Evolutionary conservation across 495 filamentous ascomycete genomes (phyloP).

Genomic region (Penicillium roqueforti): DNA sequence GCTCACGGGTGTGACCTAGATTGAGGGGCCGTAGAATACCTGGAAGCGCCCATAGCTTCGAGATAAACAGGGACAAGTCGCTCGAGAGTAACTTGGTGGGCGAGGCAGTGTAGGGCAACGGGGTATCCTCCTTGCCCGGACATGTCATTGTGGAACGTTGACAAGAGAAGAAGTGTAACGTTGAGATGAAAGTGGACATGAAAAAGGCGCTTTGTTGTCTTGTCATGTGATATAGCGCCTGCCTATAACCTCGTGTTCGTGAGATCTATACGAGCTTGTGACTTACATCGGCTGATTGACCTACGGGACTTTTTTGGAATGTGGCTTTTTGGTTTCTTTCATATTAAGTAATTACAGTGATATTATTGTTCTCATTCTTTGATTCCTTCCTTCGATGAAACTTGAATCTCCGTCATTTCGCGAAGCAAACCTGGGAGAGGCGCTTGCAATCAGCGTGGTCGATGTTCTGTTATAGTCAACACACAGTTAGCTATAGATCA

Average conservation of each 20-base stretch:
- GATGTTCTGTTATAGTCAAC: background rate
- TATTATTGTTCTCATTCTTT: background rate
- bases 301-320: too few species aligned
- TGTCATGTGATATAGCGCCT: background rate
- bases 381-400: background rate
- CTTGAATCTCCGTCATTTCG: background rate
- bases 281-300: too few species aligned
- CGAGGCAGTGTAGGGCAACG: constrained; percentile 53
- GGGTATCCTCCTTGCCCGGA: constrained; percentile 15
- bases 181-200: background rate
- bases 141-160: constrained; percentile 10
- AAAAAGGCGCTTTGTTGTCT: background rate
- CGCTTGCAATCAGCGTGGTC: background rate
- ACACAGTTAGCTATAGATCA: background rate
- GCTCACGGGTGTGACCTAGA: constrained; percentile 43
- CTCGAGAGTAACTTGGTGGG: constrained; percentile 51
- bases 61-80: constrained; percentile 53
- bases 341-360: background rate
- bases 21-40: constrained; percentile 50
- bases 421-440: background rate
- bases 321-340: too few species aligned
- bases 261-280: background rate
- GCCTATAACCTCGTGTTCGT: too few species aligned
- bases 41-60: constrained; percentile 46
- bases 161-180: background rate